phyloP scores from a whole-genome alignment of 2,329 filamentous ascomycete species.

The Cladosporium sp. region DNA sequence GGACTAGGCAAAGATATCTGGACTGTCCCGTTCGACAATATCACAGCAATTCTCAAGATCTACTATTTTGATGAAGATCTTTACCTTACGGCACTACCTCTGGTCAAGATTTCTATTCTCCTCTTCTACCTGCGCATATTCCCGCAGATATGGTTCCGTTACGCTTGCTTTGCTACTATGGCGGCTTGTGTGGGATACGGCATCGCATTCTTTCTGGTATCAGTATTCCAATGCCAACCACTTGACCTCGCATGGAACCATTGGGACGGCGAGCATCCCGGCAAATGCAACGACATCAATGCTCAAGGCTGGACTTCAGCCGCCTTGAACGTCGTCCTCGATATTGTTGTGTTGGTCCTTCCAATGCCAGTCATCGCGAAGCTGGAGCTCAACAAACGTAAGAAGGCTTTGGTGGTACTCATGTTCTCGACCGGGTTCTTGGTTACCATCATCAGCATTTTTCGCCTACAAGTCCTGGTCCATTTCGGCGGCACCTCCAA shows the following conservation, averaged over 20 bases:
- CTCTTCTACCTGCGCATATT: slow-evolving; percentile 40
- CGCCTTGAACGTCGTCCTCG: slow-evolving; percentile 24
- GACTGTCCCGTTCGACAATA: slow-evolving; percentile 24
- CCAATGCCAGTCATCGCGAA: slow-evolving; percentile 23
- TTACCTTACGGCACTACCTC: slow-evolving; percentile 21
- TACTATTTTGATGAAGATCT: slow-evolving; percentile 21
- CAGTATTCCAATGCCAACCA: slow-evolving; percentile 21
- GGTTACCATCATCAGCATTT: slow-evolving; percentile 21
- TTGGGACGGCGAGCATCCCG: slow-evolving; percentile 20
- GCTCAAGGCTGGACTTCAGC: slow-evolving; percentile 22
- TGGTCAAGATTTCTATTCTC: slow-evolving; percentile 39
- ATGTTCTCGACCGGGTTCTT: slow-evolving; percentile 23
- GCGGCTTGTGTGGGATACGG: slow-evolving; percentile 16
- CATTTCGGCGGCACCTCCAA: slow-evolving; percentile 20
- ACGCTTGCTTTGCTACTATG: slow-evolving; percentile 30
- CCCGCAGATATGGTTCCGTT: slow-evolving; percentile 32
- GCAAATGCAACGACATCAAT: slow-evolving; percentile 22
- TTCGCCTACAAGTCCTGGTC: slow-evolving; percentile 20
- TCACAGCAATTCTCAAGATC: slow-evolving; percentile 22
- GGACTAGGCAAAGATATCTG: slow-evolving; percentile 30
- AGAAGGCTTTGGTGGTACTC: slow-evolving; percentile 19
- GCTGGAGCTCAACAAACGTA: slow-evolving; percentile 22
- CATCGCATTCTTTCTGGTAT: slow-evolving; percentile 21
- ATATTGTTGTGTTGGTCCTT: slow-evolving; percentile 26
- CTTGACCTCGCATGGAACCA: slow-evolving; percentile 20